Evolutionary conservation across 1,284 basidiomycete genomes (phyloP).

Genomic region (Trichosporon coremiiforme): DNA sequence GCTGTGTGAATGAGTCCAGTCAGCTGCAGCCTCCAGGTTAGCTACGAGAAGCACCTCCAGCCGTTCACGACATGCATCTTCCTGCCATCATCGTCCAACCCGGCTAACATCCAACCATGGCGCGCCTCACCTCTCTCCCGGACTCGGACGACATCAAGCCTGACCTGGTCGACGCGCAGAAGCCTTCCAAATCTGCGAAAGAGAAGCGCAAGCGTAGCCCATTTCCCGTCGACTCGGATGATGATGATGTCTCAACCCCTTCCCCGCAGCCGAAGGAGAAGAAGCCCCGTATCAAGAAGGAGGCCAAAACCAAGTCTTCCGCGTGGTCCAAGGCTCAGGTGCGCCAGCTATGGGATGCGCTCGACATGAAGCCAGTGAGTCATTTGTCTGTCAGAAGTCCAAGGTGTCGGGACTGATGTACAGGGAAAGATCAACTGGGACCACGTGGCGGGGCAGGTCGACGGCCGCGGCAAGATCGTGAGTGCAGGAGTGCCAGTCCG

Average conservation of each 20-base stretch:
- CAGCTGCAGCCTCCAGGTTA: neutral
- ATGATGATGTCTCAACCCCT: neutral
- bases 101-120: neutral
- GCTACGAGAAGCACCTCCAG: neutral
- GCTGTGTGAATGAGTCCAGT: neutral
- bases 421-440: slow-evolving; percentile 23
- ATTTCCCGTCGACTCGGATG: neutral
- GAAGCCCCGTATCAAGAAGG: neutral
- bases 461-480: slow-evolving; percentile 37
- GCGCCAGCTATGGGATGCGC: slow-evolving; percentile 21
- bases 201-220: slow-evolving; percentile 1
- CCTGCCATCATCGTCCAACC: neutral
- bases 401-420: neutral
- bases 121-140: neutral
- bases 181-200: neutral
- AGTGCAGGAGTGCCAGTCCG: neutral
- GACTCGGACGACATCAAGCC: neutral
- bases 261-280: neutral
- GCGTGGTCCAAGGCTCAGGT: slow-evolving; percentile 22
- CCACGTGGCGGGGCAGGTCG: slow-evolving; percentile 22
- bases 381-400: no score
- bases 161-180: neutral
- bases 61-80: neutral
- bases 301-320: neutral
- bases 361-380: slow-evolving; percentile 21